Evolutionary conservation across 108 stramenopile species (phyloP).

Genomic region (Fragilaria radians): DNA sequence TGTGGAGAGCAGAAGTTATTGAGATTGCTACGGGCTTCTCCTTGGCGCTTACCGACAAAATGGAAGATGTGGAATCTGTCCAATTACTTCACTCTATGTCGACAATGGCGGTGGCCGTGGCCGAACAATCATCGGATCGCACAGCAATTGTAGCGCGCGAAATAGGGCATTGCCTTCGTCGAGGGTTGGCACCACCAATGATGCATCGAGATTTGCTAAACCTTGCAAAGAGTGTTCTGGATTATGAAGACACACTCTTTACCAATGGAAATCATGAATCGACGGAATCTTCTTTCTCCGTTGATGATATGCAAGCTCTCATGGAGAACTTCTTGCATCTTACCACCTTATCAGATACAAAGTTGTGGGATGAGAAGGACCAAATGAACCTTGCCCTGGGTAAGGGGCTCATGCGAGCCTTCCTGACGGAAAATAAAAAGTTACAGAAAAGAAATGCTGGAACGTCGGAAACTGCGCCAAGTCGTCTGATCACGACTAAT

Average conservation of each 20-base stretch:
- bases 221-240: slow-evolving; percentile 36
- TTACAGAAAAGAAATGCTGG: neutral
- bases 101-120: slow-evolving; percentile 35
- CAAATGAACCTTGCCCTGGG: slow-evolving; percentile 42
- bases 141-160: slow-evolving; percentile 31
- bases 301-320: slow-evolving; percentile 57
- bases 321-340: slow-evolving; percentile 51
- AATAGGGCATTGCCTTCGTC: slow-evolving; percentile 55
- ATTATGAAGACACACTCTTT: slow-evolving; percentile 15
- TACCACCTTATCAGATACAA: slow-evolving; percentile 10
- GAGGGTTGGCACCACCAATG: slow-evolving; percentile 41
- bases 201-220: slow-evolving; percentile 49
- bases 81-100: slow-evolving; percentile 38
- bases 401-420: slow-evolving; percentile 57
- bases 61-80: slow-evolving; percentile 16
- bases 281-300: slow-evolving; percentile 42
- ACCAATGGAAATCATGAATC: slow-evolving; percentile 22
- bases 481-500: slow-evolving; percentile 9
- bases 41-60: slow-evolving; percentile 9
- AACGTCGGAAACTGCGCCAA: neutral
- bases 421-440: slow-evolving; percentile 42
- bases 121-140: slow-evolving; percentile 28
- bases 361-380: slow-evolving; percentile 5
- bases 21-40: slow-evolving; percentile 13
- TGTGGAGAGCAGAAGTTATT: slow-evolving; percentile 11